phyloP scores from a whole-genome alignment of 1,284 basidiomycete species.

The Ganoderma multipileum region DNA sequence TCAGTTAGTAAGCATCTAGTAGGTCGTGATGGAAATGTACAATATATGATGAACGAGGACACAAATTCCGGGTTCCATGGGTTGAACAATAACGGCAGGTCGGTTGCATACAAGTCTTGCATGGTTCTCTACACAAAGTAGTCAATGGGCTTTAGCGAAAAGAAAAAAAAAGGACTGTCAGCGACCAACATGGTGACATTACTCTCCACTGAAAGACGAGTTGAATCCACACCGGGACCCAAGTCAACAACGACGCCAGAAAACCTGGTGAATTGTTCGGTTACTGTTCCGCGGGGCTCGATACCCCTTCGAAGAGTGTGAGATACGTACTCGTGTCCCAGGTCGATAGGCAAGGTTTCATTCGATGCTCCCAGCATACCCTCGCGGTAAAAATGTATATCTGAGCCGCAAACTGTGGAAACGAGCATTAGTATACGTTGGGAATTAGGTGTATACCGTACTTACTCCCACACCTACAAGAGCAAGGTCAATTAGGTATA shows the following conservation, averaged over 20 bases:
- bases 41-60: constrained; percentile 35
- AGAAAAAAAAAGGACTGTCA: no score
- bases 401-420: constrained; percentile 34
- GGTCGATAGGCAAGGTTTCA: constrained; percentile 37
- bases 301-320: not conserved
- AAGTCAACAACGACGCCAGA: constrained; percentile 41
- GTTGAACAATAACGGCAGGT: constrained; percentile 25
- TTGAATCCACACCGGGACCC: constrained; percentile 36
- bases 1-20: not conserved
- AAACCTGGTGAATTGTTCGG: constrained; percentile 28
- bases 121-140: constrained; percentile 35
- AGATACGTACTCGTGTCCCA: constrained; percentile 42
- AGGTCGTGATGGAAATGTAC: constrained; percentile 22
- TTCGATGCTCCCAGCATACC: constrained; percentile 31
- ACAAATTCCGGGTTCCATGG: constrained; percentile 32
- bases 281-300: not conserved
- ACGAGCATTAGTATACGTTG: not conserved
- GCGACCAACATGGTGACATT: constrained; percentile 40
- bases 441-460: not conserved
- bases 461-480: constrained; percentile 20
- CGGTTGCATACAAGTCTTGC: constrained; percentile 36
- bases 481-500: no score
- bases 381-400: constrained; percentile 38
- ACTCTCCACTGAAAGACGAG: constrained; percentile 35
- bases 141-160: not conserved